Base-by-base conservation (phyloP, 2,329 filamentous ascomycete species). In the Neospermospora avenae region DNA sequence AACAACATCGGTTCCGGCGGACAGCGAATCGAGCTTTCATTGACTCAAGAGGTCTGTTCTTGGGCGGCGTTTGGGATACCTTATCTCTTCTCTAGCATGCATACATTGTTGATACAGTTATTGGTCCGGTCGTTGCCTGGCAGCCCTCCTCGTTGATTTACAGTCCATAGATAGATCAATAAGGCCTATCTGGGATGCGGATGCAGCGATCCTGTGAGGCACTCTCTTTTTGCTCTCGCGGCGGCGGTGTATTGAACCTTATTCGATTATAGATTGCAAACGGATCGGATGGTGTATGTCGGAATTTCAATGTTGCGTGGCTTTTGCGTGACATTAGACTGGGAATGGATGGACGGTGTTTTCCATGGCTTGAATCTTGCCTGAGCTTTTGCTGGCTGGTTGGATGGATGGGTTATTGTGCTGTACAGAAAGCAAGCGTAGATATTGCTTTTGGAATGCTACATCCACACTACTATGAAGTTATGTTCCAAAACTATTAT, bases 91-190 rank as follows among this genome's bases (percentile, higher is more conserved):
- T 52, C 49, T 18, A 55, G 37, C 59, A 61, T 62, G 39, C 56
- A 59, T 65, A 58, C 62, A 68, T 63, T 52, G 56, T 57, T 58
- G 62, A 63, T 60, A 63, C 18, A 61, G 64, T 65, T 53, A 54
- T 41, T 41, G 55, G 54, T 48, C 34, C 24, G 44, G 18, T 28
- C 46, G 16, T n/a, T n/a, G 16, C 37, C 14, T 39, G 11, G 37
- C 37, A 39, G 37, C 44, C 25, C 53, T 37, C 16, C 41, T 14
- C 14, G 22, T 58, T 52, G 31, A 6, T 24, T 35, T 44, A 22
- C 18, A 41, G 16, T 34, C 39, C n/a, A 44, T n/a, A 42, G 39
- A 25, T 35, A 55, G 52, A n/a, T 25, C 39, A n/a, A 8, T 18
- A 10, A 24, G 52, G 52, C 34, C 46, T 49, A 45, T 55, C 35